These are phyloP conservation scores for Rhizophagus sp. DNA, from an alignment of 192 early-diverging fungal genomes.

Conservation along the genomic window DNA sequence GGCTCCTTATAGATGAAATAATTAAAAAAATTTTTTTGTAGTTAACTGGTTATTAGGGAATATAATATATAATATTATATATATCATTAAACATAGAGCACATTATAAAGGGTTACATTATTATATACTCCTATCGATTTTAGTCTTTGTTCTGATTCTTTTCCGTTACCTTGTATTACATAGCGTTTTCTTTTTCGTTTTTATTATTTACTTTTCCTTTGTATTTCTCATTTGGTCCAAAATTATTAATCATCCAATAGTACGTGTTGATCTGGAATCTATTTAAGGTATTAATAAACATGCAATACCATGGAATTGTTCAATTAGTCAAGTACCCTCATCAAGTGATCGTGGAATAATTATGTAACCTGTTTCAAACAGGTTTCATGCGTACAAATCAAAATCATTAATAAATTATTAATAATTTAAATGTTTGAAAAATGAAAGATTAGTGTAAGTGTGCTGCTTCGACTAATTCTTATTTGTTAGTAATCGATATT, in stretches of 20 bases:
- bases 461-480: too few relatives aligned
- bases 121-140: background rate
- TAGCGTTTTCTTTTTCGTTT: background rate
- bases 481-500: background rate
- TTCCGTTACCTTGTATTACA: background rate
- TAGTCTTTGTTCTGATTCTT: background rate
- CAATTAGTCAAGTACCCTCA: background rate
- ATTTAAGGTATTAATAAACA: background rate
- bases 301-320: background rate
- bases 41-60: background rate
- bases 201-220: background rate
- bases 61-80: background rate
- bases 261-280: background rate
- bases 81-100: background rate
- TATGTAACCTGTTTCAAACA: background rate
- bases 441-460: too few relatives aligned
- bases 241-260: background rate
- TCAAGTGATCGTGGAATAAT: background rate
- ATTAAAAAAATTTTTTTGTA: background rate
- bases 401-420: too few relatives aligned
- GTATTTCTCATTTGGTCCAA: background rate
- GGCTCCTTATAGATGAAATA: slow-evolving; percentile 37
- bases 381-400: background rate
- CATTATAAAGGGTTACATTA: background rate
- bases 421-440: too few relatives aligned